Percentiles rank a stretch among this genome's conserved stretches.
Conservation (phyloP, 768 basidiomycete genomes). For the Lactarius vividus region DNA sequence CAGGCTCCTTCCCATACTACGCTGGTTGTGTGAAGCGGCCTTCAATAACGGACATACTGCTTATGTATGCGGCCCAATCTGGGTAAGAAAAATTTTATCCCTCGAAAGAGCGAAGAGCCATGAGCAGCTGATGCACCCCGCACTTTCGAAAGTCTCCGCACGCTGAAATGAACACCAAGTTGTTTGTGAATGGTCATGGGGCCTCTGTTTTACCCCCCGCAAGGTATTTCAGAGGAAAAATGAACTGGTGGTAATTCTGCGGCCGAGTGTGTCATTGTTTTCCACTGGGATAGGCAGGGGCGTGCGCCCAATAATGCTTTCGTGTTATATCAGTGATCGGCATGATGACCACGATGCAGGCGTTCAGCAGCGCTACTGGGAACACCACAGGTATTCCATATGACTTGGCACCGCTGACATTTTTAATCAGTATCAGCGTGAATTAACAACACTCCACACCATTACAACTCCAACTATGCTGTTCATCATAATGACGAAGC, state of each 20-base stretch:
- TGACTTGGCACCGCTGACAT: neutral
- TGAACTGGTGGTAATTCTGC: constrained; percentile 8
- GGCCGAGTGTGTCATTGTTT: constrained; percentile 4
- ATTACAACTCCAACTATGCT: constrained; percentile 8
- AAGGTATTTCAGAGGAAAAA: neutral
- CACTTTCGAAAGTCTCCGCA: neutral
- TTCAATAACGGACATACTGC: neutral
- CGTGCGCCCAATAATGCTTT: neutral
- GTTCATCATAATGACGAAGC: neutral
- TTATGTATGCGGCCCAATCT: constrained; percentile 12
- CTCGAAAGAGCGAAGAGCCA: neutral
- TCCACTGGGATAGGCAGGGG: constrained; percentile 4
- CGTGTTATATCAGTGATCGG: constrained; percentile 7
- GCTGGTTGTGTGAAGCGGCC: constrained; percentile 9
- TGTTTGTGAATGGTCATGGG: neutral
- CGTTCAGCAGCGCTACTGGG: neutral
- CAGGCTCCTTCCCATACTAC: constrained; percentile 20
- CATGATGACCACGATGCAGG: constrained; percentile 16
- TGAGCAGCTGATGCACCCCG: neutral
- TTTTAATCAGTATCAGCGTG: neutral
- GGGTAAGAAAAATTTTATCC: constrained; percentile 2
- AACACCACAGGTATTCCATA: neutral
- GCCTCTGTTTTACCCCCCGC: constrained; percentile 4
- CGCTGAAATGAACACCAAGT: neutral
- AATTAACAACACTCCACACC: neutral